Evolutionary conservation across 73 alveolate genomes (phyloP), one percentile per base, ranked within the genome.

Genomic region (Halteria grandinella): DNA sequence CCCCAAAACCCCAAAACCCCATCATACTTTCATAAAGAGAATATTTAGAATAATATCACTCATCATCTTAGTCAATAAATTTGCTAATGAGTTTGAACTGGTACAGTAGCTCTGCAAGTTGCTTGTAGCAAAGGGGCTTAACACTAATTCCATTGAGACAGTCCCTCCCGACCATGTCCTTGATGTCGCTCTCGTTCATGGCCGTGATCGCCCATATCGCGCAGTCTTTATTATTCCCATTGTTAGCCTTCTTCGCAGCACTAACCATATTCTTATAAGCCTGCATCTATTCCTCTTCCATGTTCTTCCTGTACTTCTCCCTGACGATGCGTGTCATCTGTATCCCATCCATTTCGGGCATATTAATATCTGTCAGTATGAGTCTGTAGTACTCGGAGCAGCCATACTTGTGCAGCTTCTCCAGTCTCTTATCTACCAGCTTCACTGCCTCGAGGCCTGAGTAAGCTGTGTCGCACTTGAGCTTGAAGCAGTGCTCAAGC

Each of bases 181-280:
- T 57, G 1, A 66, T 17, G 23, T 66, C 69, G 8, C 18, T 44
- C 29, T 66, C 80, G 31, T 66, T 66, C 80, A 66, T 66, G 1
- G 80, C 80, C 12, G 80, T 66, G 14, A 66, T 66, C 4, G 80
- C 80, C 80, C 80, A 66, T 6, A 66, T 66, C 25, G 24, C 50
- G 32, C 80, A 66, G 17, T 39, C 15, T n/a, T n/a, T n/a, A n/a
- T n/a, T n/a, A n/a, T n/a, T n/a, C n/a, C n/a, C n/a, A n/a, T n/a
- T n/a, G n/a, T n/a, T n/a, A 11, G 50, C 10, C 15, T 10, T 11
- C 10, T 11, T n/a, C n/a, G n/a, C n/a, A n/a, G n/a, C n/a, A n/a
- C n/a, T n/a, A n/a, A n/a, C n/a, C n/a, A n/a, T n/a, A n/a, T n/a
- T n/a, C n/a, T n/a, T n/a, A n/a, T n/a, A n/a, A n/a, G n/a, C n/a